phyloP scores from a whole-genome alignment of 2,329 filamentous ascomycete genomes.

The Diaporthe sp. region DNA sequence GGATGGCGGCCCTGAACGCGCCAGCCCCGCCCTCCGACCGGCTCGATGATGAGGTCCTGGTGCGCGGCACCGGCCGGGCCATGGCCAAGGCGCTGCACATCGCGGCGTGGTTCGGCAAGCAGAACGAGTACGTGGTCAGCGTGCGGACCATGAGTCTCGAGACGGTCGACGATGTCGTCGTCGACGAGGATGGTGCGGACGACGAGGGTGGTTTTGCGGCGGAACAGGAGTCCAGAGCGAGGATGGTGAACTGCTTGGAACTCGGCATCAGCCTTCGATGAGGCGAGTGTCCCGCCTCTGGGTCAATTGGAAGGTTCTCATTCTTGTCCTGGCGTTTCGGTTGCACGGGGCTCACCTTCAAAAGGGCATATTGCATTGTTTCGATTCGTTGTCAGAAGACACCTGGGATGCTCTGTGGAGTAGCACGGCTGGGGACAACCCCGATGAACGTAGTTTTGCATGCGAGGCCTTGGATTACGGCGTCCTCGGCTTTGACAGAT shows the following conservation, averaged over 20 bases:
- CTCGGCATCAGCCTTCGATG: conserved; percentile 61
- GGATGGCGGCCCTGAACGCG: conserved; percentile 57
- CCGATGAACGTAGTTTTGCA: background rate
- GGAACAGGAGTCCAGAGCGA: conserved; percentile 55
- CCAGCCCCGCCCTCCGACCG: conserved; percentile 42
- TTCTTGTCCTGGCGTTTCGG: background rate
- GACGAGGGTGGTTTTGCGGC: conserved; percentile 38
- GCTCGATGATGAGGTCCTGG: conserved; percentile 54
- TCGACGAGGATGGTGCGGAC: conserved; percentile 49
- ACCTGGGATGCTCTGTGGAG: background rate
- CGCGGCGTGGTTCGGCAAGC: conserved; percentile 74
- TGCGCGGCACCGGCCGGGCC: conserved; percentile 76
- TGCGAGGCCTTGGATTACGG: background rate
- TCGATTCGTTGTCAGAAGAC: background rate
- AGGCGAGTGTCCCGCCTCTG: conserved; percentile 35
- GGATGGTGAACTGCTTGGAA: conserved; percentile 66
- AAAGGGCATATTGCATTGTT: background rate
- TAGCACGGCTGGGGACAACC: too few species aligned
- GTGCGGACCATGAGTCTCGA: conserved; percentile 73
- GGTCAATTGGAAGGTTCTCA: background rate
- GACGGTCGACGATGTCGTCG: conserved; percentile 76
- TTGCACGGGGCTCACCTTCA: background rate
- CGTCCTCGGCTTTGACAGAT: background rate
- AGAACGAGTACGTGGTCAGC: conserved; percentile 69
- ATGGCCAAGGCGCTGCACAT: conserved; percentile 73